Evolutionary conservation across 768 basidiomycete genomes (phyloP), one percentile per base, ranked within the genome.

Genomic region (Exidia glandulosa): DNA sequence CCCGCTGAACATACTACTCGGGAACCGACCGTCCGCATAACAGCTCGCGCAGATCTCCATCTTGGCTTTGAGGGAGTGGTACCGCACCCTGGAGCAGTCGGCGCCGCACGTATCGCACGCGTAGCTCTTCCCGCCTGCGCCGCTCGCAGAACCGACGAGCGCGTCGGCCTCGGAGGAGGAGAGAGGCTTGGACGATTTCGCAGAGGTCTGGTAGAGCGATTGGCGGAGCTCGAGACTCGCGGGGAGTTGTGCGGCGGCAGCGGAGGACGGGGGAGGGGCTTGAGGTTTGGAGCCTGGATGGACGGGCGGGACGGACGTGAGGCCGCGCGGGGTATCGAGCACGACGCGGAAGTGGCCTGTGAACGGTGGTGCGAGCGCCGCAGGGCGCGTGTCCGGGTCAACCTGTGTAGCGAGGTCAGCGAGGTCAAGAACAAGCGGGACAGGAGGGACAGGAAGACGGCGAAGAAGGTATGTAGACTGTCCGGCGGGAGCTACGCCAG

Each of bases 311-410:
- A 96, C 81, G 14, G 96, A 96, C 65, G 94, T 91, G 1, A 99
- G 81, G 14, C 96, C 96, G 52, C 93, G 89, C 32, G 96, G 96
- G 0, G 95, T 94, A 69, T 99, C 96, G 64, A 98, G 84, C 58
- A 96, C 85, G 68, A 99, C 91, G 60, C 96, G 88, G 84, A 95
- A 99, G 72, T 99, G 96, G 29, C 96, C 96, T 1, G 96, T 98
- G 73, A 97, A 98, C 29, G 96, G 96, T 25, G 96, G 96, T 6
- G 89, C 93, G 25, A 98, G 81, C 0, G 95, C 83, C 2, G 96
- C 90, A 3, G 96, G 96, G 57, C 94, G 82, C 61, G 92, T 87
- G 68, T 97, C 95, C 32, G 95, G 94, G 75, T 99, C 96, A 67
- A 99, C 91, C 95, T 99, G 66, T 52, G 61, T 34, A 61, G 61